Evolutionary conservation across 352 stramenopile genomes (phyloP), one percentile per base, ranked within the genome.

Genomic region (Pythium pyrilobum): DNA sequence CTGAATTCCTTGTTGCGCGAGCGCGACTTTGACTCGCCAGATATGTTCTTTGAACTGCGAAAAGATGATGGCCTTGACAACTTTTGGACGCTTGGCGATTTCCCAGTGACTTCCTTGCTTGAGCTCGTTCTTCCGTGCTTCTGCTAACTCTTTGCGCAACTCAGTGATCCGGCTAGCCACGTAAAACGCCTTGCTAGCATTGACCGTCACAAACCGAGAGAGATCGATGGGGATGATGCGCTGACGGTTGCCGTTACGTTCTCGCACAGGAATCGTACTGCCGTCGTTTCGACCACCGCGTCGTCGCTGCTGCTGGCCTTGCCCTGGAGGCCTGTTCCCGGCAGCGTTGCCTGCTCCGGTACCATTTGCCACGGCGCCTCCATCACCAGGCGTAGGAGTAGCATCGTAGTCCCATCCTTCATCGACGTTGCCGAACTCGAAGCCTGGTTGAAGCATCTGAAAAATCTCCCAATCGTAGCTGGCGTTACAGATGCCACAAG

Each of bases 391-490:
- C 13, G 15, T 28, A 15, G 38, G 34, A 9, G 23, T 40, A 1
- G 56, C 33, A 33, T 67, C 37, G n/a, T 69, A 64, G 20, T 51
- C 37, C 58, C 56, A 69, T 16, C 58, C 56, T n/a, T 74, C 51
- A 50, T 72, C 60, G 21, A 74, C 53, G 0, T 55, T 42, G 10
- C 64, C 52, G 56, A 89, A 90, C 28, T 92, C 77, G 58, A 96
- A 89, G 2, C 87, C 87, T 4, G 87, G 87, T 42, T 96, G 87
- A 29, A 96, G 65, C 32, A 62, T 52, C 61, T 97, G 89, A 62
- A 98, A 96, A 2, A 89, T 57, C 67, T 98, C 89, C 20, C 84
- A 71, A 56, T 98, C 89, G 37, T 81, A 93, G 3, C 44, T 40
- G 0, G 67, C 62, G 37, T 69, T 59, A 47, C 84, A 95, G 2